A percentile compares a stretch with the other conserved stretches of the same genome.
Conservation (phyloP, 2,329 filamentous ascomycete genomes). For the Fusarium chlamydosporum region DNA sequence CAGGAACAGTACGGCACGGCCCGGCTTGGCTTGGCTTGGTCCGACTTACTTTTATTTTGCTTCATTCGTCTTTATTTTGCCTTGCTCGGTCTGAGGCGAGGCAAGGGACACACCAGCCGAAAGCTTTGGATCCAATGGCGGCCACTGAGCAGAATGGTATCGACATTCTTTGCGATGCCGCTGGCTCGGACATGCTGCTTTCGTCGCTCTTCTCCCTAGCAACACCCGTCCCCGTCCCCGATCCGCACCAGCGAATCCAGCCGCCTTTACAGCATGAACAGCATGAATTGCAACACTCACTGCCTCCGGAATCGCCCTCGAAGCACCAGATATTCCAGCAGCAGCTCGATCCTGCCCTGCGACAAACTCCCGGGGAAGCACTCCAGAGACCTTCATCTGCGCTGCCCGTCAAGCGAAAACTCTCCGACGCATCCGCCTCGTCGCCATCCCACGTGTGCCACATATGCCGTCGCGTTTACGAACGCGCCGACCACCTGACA, state of each 20-base stretch:
- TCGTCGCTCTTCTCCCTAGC: slow-evolving; percentile 49
- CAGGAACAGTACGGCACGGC: slow-evolving; percentile 28
- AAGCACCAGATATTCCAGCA: slow-evolving; percentile 40
- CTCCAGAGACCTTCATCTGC: slow-evolving; percentile 33
- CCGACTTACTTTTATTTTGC: slow-evolving; percentile 1
- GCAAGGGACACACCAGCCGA: slow-evolving; percentile 1
- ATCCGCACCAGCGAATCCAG: slow-evolving; percentile 38
- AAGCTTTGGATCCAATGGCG: slow-evolving; percentile 37
- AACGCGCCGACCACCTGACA: slow-evolving; percentile 49
- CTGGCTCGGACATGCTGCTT: slow-evolving; percentile 49
- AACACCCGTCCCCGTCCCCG: slow-evolving; percentile 38
- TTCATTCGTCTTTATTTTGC: neutral
- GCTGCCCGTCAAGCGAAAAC: slow-evolving; percentile 46
- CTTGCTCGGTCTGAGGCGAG: slow-evolving; percentile 24
- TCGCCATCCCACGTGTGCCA: slow-evolving; percentile 50
- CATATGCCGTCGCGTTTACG: slow-evolving; percentile 50
- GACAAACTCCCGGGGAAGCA: slow-evolving; percentile 26
- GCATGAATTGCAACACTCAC: slow-evolving; percentile 36
- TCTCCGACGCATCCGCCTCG: slow-evolving; percentile 47
- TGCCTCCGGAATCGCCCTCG: slow-evolving; percentile 35
- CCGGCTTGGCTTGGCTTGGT: slow-evolving; percentile 21
- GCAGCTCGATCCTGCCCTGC: slow-evolving; percentile 38
- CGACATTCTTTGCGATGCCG: slow-evolving; percentile 50
- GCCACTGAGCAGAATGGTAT: slow-evolving; percentile 50
- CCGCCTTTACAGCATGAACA: slow-evolving; percentile 38